A percentile compares a stretch with the other conserved stretches of the same genome.
These are phyloP conservation scores for Fusarium oligoseptatum DNA, from an alignment of 2,329 filamentous ascomycete genomes.

Conservation along the genomic window DNA sequence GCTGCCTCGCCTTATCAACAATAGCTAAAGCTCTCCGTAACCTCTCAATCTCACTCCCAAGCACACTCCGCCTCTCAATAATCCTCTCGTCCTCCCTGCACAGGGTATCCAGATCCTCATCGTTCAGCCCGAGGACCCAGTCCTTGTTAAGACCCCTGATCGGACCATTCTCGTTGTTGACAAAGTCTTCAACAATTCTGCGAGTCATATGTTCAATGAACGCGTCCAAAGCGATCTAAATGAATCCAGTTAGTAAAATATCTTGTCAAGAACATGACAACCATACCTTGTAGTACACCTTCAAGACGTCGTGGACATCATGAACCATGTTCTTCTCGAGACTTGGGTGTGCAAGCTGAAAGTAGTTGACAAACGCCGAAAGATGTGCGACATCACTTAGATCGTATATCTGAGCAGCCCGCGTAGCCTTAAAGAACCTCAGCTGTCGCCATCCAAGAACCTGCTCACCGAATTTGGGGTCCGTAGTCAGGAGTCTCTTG, in stretches of 20 bases:
- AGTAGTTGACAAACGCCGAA: conserved; percentile 5
- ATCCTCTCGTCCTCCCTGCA: conserved; percentile 37
- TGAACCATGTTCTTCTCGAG: conserved; percentile 46
- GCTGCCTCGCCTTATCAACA: conserved; percentile 33
- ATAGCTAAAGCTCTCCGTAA: conserved; percentile 28
- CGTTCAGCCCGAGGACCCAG: conserved; percentile 17
- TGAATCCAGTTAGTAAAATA: not conserved
- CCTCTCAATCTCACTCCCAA: conserved; percentile 37
- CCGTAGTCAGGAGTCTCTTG: conserved; percentile 39
- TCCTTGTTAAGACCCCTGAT: conserved; percentile 24
- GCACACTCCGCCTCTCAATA: conserved; percentile 20
- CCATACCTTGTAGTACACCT: conserved; percentile 54
- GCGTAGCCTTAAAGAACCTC: conserved; percentile 32
- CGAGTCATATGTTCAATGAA: no score
- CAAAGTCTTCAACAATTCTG: no score
- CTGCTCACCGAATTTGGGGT: conserved; percentile 34
- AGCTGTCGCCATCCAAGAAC: conserved; percentile 36
- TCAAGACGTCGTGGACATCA: conserved; percentile 54
- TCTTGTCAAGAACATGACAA: no score
- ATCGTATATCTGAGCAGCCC: not conserved
- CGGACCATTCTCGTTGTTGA: conserved; percentile 30
- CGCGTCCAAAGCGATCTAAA: not conserved
- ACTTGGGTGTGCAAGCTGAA: conserved; percentile 20
- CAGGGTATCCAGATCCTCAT: conserved; percentile 25
- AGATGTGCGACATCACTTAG: no score